Evolutionary conservation across 2,329 filamentous ascomycete genomes (phyloP), one percentile per base, ranked within the genome.

Genomic region (Celoporthe dispersa): DNA sequence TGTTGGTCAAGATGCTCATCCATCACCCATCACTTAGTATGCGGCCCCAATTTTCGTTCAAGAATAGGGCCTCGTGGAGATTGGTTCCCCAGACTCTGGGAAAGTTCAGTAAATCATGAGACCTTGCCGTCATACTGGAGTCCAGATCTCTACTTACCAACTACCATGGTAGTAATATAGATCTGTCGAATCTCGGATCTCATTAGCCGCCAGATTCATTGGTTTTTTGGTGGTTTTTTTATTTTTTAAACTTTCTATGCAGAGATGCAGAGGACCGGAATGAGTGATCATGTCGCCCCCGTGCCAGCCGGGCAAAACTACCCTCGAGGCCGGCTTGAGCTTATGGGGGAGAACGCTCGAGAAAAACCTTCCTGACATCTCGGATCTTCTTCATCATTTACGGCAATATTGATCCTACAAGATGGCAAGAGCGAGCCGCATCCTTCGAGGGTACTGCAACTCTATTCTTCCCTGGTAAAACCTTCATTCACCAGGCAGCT

Each of bases 61-160:
- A 14, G 9, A 33, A 6, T 2, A 14, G 28, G 16, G 41, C 41
- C 62, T 35, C 28, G 39, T 63, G 61, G 61, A 63, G 44, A 63
- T 63, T 31, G 44, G 33, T 64, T 35, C 61, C 61, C 61, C 61
- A 64, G 37, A 51, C 25, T 31, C 37, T 33, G 39, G 61, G 39
- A 33, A 12, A 7, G 44, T 19, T 22, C 22, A 14, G 22, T 7
- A 6, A 39, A 44, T 48, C 28, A 44, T 64, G 39, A 64, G 41
- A 31, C 19, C 12, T 64, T 25, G n/a, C 37, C n/a, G 28, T 64
- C 39, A 44, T 64, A 25, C n/a, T 28, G 44, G 44, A 48, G 44
- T 48, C 14, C 4, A 53, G 51, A 55, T 31, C 55, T 33, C 37
- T 44, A 6, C 37, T 7, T 44, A 44, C 44, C 44, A 48, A n/a